phyloP scores from a whole-genome alignment of 768 basidiomycete genomes.

The Tylopilus sp. region DNA sequence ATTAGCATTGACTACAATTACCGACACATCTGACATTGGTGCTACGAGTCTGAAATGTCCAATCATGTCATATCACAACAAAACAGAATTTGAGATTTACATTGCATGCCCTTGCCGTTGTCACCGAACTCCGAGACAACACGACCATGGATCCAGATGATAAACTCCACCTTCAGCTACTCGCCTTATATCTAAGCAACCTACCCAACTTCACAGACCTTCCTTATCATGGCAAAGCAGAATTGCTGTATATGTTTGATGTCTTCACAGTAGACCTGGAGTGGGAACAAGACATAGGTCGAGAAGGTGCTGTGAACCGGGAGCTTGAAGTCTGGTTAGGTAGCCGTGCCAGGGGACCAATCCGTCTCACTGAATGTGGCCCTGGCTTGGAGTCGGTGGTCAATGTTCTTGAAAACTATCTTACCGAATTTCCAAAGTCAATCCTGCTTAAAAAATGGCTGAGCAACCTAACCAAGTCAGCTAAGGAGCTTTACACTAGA shows the following conservation, averaged over 20 bases:
- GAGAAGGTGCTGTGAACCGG: neutral
- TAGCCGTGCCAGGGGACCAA: neutral
- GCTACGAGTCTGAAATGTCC: no score
- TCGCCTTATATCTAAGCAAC: neutral
- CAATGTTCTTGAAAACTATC: neutral
- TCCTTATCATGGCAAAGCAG: neutral
- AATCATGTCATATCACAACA: no score
- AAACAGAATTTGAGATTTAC: no score
- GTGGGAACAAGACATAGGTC: neutral
- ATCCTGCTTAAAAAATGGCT: neutral
- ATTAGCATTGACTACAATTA: no score
- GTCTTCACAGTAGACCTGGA: neutral
- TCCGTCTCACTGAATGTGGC: neutral
- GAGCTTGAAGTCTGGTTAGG: neutral
- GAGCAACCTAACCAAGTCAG: neutral
- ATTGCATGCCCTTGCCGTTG: no score
- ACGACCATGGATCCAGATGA: no score
- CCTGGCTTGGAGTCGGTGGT: neutral
- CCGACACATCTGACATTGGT: no score
- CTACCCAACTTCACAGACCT: neutral
- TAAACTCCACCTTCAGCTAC: neutral
- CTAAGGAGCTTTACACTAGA: no score
- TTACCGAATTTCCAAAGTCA: neutral
- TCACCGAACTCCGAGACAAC: no score
- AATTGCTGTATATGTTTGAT: neutral